Evolutionary conservation across 768 basidiomycete species (phyloP).

Genomic region (Lactarius sanguifluus): DNA sequence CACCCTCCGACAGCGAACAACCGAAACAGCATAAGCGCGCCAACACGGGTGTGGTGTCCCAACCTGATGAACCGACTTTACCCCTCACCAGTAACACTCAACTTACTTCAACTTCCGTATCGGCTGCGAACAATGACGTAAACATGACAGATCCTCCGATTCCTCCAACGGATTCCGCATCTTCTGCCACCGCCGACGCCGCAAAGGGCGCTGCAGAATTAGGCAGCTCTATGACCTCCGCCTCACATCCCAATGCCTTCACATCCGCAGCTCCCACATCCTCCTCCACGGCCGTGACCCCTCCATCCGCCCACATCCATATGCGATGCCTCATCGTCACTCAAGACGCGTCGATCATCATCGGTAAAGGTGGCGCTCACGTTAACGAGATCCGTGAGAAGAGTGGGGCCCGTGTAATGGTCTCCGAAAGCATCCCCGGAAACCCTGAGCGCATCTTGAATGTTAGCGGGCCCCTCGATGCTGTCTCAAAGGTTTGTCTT

Average conservation of each 20-base stretch:
- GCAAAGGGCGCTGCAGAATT: constrained; percentile 39
- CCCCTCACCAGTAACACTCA: constrained; percentile 45
- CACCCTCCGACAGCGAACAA: constrained; percentile 76
- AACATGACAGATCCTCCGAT: constrained; percentile 56
- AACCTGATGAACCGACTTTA: constrained; percentile 42
- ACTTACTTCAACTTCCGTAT: constrained; percentile 38
- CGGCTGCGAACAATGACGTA: constrained; percentile 53
- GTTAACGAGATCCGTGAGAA: constrained; percentile 99
- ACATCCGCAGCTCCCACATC: constrained; percentile 56
- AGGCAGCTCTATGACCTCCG: constrained; percentile 39
- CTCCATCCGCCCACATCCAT: constrained; percentile 84
- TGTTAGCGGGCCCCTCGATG: constrained; percentile 93
- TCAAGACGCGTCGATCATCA: constrained; percentile 98
- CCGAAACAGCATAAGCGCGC: constrained; percentile 80
- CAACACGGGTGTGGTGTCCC: constrained; percentile 69
- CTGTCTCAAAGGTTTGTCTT: constrained; percentile 87
- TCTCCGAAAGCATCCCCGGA: constrained; percentile 97
- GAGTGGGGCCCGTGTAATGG: constrained; percentile 93
- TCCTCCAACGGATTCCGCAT: constrained; percentile 45
- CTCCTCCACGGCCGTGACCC: constrained; percentile 44
- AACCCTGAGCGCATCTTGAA: constrained; percentile 99
- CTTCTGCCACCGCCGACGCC: constrained; percentile 59
- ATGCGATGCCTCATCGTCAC: constrained; percentile 99
- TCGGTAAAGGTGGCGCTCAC: constrained; percentile 92
- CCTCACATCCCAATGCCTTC: constrained; percentile 40